Percentiles rank a stretch among this genome's conserved stretches.
phyloP scores from a whole-genome alignment of 2,329 filamentous ascomycete species.

The Cryoendolithus antarcticus region DNA sequence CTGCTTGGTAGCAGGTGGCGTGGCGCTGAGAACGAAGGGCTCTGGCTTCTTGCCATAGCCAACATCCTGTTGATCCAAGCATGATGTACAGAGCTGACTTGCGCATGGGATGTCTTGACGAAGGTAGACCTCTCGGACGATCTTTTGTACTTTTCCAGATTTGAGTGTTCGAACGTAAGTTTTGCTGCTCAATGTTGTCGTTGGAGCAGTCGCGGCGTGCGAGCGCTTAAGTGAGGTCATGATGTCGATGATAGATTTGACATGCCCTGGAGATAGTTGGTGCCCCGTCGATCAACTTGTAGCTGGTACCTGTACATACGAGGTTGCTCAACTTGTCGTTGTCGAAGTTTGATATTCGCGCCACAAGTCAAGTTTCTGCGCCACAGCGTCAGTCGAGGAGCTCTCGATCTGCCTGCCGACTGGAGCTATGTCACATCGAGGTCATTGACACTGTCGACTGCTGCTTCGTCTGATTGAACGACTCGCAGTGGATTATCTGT shows the following conservation, averaged over 20 bases:
- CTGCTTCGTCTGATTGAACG: not conserved
- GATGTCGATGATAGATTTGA: slow-evolving; percentile 1
- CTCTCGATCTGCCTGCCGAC: too few species aligned
- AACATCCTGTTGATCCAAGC: slow-evolving; percentile 50
- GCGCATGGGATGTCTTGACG: slow-evolving; percentile 96
- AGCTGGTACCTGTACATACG: too few species aligned
- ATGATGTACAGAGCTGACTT: slow-evolving; percentile 71
- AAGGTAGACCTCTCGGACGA: slow-evolving; percentile 91
- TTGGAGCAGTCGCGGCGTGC: slow-evolving; percentile 47
- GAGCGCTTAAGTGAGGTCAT: slow-evolving; percentile 54
- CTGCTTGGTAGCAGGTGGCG: slow-evolving; percentile 67
- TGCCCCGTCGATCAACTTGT: too few species aligned
- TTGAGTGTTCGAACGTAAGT: slow-evolving; percentile 89
- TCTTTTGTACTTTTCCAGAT: slow-evolving; percentile 96
- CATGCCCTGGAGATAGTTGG: too few species aligned
- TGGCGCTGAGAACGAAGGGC: slow-evolving; percentile 80
- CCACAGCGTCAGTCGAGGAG: too few species aligned
- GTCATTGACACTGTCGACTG: not conserved
- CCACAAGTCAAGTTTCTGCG: too few species aligned
- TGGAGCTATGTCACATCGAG: too few species aligned
- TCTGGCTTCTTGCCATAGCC: slow-evolving; percentile 67
- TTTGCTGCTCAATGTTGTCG: slow-evolving; percentile 69
- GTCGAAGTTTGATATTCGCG: not conserved
- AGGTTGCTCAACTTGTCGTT: not conserved
- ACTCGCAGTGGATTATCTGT: too few species aligned